Evolutionary conservation across 768 basidiomycete genomes (phyloP), one percentile per base, ranked within the genome.

Genomic region (Kwoniella newhampshirensis): DNA sequence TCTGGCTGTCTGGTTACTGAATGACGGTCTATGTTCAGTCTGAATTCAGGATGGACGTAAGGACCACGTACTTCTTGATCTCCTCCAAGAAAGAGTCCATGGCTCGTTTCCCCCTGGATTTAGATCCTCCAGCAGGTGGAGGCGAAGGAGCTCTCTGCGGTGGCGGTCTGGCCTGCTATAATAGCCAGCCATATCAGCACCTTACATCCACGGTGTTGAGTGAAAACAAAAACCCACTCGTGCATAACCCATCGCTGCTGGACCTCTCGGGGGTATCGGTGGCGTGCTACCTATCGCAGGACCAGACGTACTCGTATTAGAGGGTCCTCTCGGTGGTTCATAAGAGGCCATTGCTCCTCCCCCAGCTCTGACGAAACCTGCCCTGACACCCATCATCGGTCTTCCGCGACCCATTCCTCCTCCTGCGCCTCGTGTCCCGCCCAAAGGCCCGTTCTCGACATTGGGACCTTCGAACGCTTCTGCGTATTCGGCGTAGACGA

Each of bases 41-140:
- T 12, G 45, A 13, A 20, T 26, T 15, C 26, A n/a, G 36, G 15
- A 40, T 39, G 13, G 18, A 41, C 21, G 6, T 15, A 28, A 13
- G 28, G 23, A 20, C 25, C 28, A 63, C 80, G 20, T 44, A 88
- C 94, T 84, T 84, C 79, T 98, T 98, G 57, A 99, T 90, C 79
- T 99, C 92, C 68, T 96, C 92, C 48, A 99, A 80, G 74, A 98
- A 99, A 1, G 86, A 78, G 76, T 97, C 93, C 91, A 98, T 98
- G 1, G 89, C 91, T 48, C 94, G 84, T 74, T 91, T 96, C 2
- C 96, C 96, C 74, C 91, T 96, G 0, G 89, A 86, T 72, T 86
- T 91, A 0, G 85, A 82, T 4, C 75, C 79, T 56, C 68, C 71
- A 21, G 74, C 57, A 13, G 80, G 66, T 0, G 83, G 79, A 3